phyloP scores from a whole-genome alignment of 139 green algal genomes.

The Chlorella sp. region DNA sequence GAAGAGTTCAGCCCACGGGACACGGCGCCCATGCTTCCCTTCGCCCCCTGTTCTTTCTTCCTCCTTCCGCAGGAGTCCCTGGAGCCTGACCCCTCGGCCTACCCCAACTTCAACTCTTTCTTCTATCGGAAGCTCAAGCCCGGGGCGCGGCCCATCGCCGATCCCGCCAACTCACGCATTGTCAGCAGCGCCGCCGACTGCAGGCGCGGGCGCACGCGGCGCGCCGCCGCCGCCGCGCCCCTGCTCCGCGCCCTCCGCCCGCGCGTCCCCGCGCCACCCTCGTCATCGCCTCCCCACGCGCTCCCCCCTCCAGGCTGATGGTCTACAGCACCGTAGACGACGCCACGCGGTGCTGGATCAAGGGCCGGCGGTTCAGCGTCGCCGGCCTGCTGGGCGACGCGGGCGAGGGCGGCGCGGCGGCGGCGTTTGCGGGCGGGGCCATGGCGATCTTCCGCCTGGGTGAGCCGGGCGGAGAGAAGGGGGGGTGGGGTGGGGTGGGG shows the following conservation, averaged over 20 bases:
- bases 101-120: slow-evolving; percentile 69
- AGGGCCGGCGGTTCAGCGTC: slow-evolving; percentile 61
- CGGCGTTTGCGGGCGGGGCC: slow-evolving; percentile 30
- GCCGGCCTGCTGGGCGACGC: slow-evolving; percentile 51
- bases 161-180: slow-evolving; percentile 5
- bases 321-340: slow-evolving; percentile 47
- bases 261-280: background rate
- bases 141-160: slow-evolving; percentile 45
- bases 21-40: too few relatives aligned
- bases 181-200: slow-evolving; percentile 41
- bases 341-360: slow-evolving; percentile 67
- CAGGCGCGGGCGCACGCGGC: too few relatives aligned
- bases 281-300: background rate
- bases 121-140: slow-evolving; percentile 67
- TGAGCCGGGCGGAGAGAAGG: too few relatives aligned
- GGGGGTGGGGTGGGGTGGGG: background rate
- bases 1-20: too few relatives aligned
- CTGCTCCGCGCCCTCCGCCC: too few relatives aligned
- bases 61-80: too few relatives aligned
- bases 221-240: too few relatives aligned
- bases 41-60: too few relatives aligned
- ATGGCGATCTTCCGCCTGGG: slow-evolving; percentile 42
- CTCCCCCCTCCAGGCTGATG: background rate
- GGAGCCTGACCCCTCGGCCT: slow-evolving; percentile 17
- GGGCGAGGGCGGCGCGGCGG: background rate